Base-by-base conservation (phyloP, 2,329 filamentous ascomycete species). In the Colletotrichum nymphaeae region DNA sequence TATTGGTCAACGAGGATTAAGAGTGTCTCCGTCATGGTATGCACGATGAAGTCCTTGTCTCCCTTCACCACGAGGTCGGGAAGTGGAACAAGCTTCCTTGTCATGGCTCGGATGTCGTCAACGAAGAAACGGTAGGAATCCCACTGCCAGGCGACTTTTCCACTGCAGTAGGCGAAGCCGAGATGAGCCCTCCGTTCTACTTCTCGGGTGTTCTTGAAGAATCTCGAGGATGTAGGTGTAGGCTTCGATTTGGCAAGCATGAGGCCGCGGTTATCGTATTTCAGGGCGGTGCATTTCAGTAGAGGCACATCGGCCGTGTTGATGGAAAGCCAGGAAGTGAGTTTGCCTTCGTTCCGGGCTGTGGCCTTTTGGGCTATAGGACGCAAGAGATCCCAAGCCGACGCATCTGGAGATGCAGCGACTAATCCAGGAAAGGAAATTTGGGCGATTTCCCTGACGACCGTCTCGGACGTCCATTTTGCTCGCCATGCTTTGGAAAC, bases 401-500 rank as follows among this genome's bases (percentile, higher is more conserved):
- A 28, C 5, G 7, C 22, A 16, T 62, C 35, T 7, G 60, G 30
- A 0, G 42, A 24, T 5, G 22, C 12, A 1, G 67, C 42, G 26
- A 73, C 0, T 4, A 49, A 22, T 5, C 74, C 71, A 8, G 66
- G 37, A 16, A 75, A 74, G 35, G 56, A 57, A 14, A 9, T 37
- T 5, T 4, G 19, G 2, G 67, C 19, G 16, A 76, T 30, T 1
- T 55, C 46, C 0, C 16, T 42, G 22, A 30, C 32, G 14, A 75
- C 71, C 0, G 22, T 12, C 5, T 69, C 14, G 0, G 62, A 28
- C 1, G 63, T 67, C 71, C 65, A 74, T 5, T 30, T 26, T 4
- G 5, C 8, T 3, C 63, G 53, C 74, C 75, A 76, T 32, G 4
- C 53, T 16, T 30, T 74, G 37, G 67, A 75, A 30, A 76, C 67